These are phyloP conservation scores for Graphilbum fragrans DNA, from an alignment of 2,329 filamentous ascomycete genomes.

Conservation along the genomic window DNA sequence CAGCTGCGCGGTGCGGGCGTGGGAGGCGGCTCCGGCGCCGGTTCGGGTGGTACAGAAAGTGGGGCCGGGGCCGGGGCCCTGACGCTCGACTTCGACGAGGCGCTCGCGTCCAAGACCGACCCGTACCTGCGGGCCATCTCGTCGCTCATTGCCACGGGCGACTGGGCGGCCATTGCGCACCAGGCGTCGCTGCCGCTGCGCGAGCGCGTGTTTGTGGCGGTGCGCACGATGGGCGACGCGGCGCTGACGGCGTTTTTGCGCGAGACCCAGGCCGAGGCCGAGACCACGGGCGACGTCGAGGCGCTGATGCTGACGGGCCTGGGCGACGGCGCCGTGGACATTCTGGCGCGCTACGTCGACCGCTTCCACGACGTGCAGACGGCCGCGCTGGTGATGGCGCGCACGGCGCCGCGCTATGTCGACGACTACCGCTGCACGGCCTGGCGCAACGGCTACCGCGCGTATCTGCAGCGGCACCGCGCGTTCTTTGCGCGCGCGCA, in stretches of 20 bases:
- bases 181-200: constrained; percentile 62
- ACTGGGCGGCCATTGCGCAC: constrained; percentile 64
- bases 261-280: constrained; percentile 48
- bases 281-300: constrained; percentile 59
- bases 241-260: constrained; percentile 56
- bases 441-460: constrained; percentile 62
- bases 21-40: not conserved
- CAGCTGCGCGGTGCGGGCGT: constrained; percentile 36
- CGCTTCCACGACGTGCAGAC: constrained; percentile 72
- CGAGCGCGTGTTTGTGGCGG: constrained; percentile 62
- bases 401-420: constrained; percentile 64
- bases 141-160: constrained; percentile 61
- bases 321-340: constrained; percentile 57
- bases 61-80: constrained; percentile 13
- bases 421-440: constrained; percentile 63
- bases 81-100: constrained; percentile 43
- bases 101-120: constrained; percentile 53
- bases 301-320: constrained; percentile 70
- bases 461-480: constrained; percentile 60
- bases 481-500: constrained; percentile 63
- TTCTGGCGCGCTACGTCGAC: constrained; percentile 63
- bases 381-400: constrained; percentile 60
- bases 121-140: constrained; percentile 73
- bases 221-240: constrained; percentile 52
- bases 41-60: not conserved